Evolutionary conservation across 2,329 filamentous ascomycete genomes (phyloP), one percentile per base, ranked within the genome.

Genomic region (Aspergillus intermedius): DNA sequence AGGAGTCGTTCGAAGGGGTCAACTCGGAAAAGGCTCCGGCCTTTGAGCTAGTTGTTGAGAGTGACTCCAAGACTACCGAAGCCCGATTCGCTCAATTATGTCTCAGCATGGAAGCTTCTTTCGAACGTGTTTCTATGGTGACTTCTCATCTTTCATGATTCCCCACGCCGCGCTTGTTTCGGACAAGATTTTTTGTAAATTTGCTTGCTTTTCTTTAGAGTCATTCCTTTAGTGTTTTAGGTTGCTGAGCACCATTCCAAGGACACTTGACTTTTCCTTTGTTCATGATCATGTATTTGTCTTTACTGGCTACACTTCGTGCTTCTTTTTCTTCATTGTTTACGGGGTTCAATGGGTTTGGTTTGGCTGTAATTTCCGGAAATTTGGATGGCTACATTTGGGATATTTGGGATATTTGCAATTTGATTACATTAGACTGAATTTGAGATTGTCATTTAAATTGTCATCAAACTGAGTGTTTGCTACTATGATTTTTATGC

Each of bases 11-110:
- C 48, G 77, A 77, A 42, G 78, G 77, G 34, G 71, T 87, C 50
- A 73, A 78, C 51, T 64, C 78, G 1, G 83, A 86, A 58, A 91
- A 91, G 75, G 72, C 82, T 43, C 72, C 79, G 12, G 76, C 79
- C 44, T 81, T 80, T 58, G 80, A 86, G 55, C 76, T 90, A n/a
- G 72, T 87, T 25, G 78, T 86, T 48, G 74, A 64, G 37, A 53
- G 57, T 15, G 60, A 65, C 8, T 49, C 59, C 12, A 58, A 53
- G 42, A 53, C 59, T 22, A 54, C 58, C 10, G 55, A 61, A 50
- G 60, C 52, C 45, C 64, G 61, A 3, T 68, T 74, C 50, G 60
- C 64, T 50, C 56, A 59, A 12, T 56, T 74, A 17, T 71, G 68
- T 51, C 51, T 63, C 42, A 71, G 60, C 48, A 70, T 74, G 51